Evolutionary conservation across 257 asterid genomes (phyloP), one percentile per base, ranked within the genome.

Genomic region (Scutellaria galericulata): DNA sequence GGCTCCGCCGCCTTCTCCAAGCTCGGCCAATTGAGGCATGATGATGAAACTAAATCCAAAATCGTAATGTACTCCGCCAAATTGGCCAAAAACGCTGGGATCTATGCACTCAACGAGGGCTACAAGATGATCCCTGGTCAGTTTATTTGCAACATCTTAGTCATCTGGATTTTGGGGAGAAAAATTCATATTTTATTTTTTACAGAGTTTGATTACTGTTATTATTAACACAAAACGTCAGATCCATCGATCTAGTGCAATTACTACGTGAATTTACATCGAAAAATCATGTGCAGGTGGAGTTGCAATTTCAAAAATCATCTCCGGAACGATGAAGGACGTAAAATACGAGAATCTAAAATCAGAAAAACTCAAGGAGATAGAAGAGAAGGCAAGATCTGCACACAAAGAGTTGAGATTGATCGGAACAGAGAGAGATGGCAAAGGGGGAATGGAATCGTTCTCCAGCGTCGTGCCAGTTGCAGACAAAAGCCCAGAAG

Each of bases 121-220:
- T 81, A 65, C 76, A 77, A 79, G 53, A 27, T 70, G 51, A 39
- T 83, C 61, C 90, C 90, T 57, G 90, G 90, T 76, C 15, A 74
- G 27, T 24, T 24, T 24, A 24, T 24, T 24, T 24, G 2, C 27
- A 18, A 18, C 18, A 18, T 18, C 18, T 18, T 18, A 18, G 18
- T 18, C 18, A 18, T 18, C 18, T 2, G 2, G 27, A 24, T 24
- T 24, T 24, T 24, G 27, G 27, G 27, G 27, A 24, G 0, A 18
- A 18, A 18, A 24, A 24, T 24, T 24, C 27, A 24, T 24, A 24
- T 24, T 24, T 24, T 24, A 24, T 24, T 24, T 18, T 24, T 2
- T 1, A 24, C 27, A 24, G 27, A 24, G 27, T 24, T 24, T 24
- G 2, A 24, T 24, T 24, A 2, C 27, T 24, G 27, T 24, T 0